Conservation (phyloP, 257 asterid species). For the Przewalskia tangutica region DNA sequence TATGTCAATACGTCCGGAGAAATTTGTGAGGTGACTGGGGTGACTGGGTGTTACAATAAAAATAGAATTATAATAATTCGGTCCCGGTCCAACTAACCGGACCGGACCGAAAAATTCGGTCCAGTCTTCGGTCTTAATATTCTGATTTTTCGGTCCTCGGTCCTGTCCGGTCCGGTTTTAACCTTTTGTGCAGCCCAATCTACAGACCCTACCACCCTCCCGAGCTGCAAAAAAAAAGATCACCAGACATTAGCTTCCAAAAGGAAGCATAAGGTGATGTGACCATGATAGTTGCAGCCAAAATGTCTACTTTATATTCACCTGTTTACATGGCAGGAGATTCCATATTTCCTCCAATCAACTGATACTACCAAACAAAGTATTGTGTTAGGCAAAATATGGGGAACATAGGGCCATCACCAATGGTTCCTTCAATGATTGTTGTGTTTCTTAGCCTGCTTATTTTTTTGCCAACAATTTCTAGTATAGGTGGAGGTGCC, state of each 20-base stretch:
- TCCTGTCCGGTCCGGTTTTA: too few species aligned
- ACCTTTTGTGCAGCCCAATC: too few species aligned
- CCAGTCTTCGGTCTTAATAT: too few species aligned
- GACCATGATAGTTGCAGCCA: not conserved
- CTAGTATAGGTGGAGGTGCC: not conserved
- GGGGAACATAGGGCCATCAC: slow-evolving; percentile 20
- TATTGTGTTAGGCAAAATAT: not conserved
- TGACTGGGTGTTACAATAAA: too few species aligned
- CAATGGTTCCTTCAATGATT: slow-evolving; percentile 16
- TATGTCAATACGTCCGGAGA: too few species aligned
- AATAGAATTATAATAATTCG: too few species aligned
- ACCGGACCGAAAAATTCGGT: too few species aligned
- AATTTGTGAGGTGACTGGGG: too few species aligned
- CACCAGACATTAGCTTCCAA: not conserved
- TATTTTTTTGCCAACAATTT: slow-evolving; percentile 11
- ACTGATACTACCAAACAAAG: not conserved
- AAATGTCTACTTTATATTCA: not conserved
- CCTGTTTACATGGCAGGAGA: not conserved
- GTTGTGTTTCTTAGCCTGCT: slow-evolving; percentile 9
- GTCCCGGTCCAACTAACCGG: too few species aligned
- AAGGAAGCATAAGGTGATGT: not conserved
- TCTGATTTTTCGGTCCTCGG: too few species aligned
- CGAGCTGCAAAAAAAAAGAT: too few species aligned
- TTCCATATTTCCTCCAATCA: not conserved
- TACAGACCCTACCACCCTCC: too few species aligned